A percentile compares a stretch with the other conserved stretches of the same genome.
phyloP scores from a whole-genome alignment of 495 filamentous ascomycete genomes.

The Mytilinidion resinicola region DNA sequence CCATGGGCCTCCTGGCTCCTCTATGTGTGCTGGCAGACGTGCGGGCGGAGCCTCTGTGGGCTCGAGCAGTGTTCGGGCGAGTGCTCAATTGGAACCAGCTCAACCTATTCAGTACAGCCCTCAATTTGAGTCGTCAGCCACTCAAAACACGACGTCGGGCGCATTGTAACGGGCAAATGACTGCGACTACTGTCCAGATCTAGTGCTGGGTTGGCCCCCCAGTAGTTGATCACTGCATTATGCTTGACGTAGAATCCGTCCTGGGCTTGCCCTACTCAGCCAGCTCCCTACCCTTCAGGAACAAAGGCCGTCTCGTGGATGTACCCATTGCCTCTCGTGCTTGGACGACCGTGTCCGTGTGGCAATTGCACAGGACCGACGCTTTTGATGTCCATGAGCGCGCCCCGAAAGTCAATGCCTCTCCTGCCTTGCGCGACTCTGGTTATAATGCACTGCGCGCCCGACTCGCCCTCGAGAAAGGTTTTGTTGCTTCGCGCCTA shows the following conservation, averaged over 20 bases:
- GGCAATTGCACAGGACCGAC: constrained; percentile 32
- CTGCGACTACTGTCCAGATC: constrained; percentile 29
- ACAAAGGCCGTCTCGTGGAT: constrained; percentile 34
- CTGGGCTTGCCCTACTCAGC: constrained; percentile 32
- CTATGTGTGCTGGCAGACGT: too few relatives aligned
- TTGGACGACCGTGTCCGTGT: constrained; percentile 31
- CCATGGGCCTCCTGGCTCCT: too few relatives aligned
- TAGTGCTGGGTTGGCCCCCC: constrained; percentile 24
- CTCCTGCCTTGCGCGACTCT: constrained; percentile 27
- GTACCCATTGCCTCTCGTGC: constrained; percentile 22
- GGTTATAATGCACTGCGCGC: constrained; percentile 30
- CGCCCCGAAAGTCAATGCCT: constrained; percentile 28
- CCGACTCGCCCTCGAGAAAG: constrained; percentile 17
- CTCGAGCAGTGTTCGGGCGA: neutral
- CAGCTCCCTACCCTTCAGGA: constrained; percentile 33
- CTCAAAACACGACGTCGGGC: constrained; percentile 26
- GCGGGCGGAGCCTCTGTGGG: neutral
- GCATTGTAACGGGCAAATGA: constrained; percentile 30
- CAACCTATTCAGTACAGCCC: constrained; percentile 17
- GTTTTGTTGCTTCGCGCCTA: constrained; percentile 29
- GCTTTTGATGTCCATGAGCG: constrained; percentile 23
- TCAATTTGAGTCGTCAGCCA: constrained; percentile 31
- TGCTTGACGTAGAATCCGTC: constrained; percentile 35
- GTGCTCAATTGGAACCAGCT: constrained; percentile 18
- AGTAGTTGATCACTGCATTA: constrained; percentile 36